These are phyloP conservation scores for Emmonsiellopsis sp. DNA, from an alignment of 2,329 filamentous ascomycete genomes.

Conservation along the genomic window DNA sequence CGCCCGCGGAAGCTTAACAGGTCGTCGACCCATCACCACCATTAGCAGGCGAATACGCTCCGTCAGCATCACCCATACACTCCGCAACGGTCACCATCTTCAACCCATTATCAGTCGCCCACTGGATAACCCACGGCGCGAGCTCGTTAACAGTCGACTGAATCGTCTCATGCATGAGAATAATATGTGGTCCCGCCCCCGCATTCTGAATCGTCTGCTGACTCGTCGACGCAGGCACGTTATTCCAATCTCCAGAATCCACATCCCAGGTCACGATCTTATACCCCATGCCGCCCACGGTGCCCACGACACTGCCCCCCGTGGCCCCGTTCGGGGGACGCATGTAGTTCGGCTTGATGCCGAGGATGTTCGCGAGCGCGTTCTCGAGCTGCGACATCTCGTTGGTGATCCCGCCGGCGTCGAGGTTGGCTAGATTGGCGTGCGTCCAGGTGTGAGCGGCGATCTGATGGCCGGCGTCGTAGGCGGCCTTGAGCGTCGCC, in stretches of 20 bases:
- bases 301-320: not conserved
- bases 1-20: not conserved
- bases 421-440: not conserved
- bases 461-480: constrained; percentile 35
- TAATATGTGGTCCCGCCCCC: constrained; percentile 2
- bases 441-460: constrained; percentile 31
- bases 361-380: constrained; percentile 3
- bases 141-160: constrained; percentile 3
- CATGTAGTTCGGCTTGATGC: constrained; percentile 6
- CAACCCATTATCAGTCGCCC: not conserved
- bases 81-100: constrained; percentile 6
- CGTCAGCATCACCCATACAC: constrained; percentile 5
- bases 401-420: not conserved
- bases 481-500: constrained; percentile 21
- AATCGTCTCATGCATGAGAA: constrained; percentile 6
- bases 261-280: constrained; percentile 3
- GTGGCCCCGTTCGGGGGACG: constrained; percentile 3
- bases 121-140: constrained; percentile 3
- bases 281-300: not conserved
- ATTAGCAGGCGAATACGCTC: not conserved
- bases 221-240: not conserved
- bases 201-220: constrained; percentile 1
- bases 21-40: not conserved
- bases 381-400: constrained; percentile 3
- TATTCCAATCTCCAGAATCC: constrained; percentile 3